phyloP scores from a whole-genome alignment of 176 grass and related monocot species.

The Pharus latifolius region DNA sequence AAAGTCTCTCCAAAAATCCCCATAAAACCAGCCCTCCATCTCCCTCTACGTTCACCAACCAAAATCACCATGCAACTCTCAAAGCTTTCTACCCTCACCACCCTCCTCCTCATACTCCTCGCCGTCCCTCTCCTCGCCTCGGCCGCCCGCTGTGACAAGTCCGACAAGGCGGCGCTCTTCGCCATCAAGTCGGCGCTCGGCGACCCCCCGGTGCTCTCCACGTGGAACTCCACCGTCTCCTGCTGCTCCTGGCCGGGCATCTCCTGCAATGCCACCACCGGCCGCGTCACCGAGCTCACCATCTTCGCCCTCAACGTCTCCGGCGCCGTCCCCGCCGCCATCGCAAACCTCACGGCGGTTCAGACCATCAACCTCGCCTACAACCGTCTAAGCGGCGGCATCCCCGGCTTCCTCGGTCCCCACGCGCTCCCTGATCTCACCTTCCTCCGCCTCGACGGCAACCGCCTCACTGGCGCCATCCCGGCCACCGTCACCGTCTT shows the following conservation, averaged over 20 bases:
- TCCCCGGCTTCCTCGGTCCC: constrained; percentile 35
- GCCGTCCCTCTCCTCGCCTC: neutral
- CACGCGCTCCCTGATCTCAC: constrained; percentile 13
- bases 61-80: neutral
- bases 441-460: constrained; percentile 49
- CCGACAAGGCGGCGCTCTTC: constrained; percentile 24
- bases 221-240: constrained; percentile 24
- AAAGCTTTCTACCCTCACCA: neutral
- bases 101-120: neutral
- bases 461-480: constrained; percentile 30
- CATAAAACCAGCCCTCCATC: too few relatives aligned
- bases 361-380: constrained; percentile 33
- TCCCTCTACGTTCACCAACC: too few relatives aligned
- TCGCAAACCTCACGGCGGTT: constrained; percentile 37
- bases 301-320: constrained; percentile 37
- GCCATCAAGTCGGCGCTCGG: constrained; percentile 29
- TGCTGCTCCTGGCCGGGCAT: constrained; percentile 46
- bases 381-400: constrained; percentile 28
- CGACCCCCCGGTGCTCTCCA: constrained; percentile 22
- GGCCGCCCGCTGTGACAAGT: constrained; percentile 21
- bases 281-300: constrained; percentile 22
- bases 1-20: too few relatives aligned
- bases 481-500: constrained; percentile 24
- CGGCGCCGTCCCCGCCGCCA: constrained; percentile 16
- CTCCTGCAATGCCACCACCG: constrained; percentile 30